Conservation (phyloP, 768 basidiomycete genomes). For the Megacollybia marginata region DNA sequence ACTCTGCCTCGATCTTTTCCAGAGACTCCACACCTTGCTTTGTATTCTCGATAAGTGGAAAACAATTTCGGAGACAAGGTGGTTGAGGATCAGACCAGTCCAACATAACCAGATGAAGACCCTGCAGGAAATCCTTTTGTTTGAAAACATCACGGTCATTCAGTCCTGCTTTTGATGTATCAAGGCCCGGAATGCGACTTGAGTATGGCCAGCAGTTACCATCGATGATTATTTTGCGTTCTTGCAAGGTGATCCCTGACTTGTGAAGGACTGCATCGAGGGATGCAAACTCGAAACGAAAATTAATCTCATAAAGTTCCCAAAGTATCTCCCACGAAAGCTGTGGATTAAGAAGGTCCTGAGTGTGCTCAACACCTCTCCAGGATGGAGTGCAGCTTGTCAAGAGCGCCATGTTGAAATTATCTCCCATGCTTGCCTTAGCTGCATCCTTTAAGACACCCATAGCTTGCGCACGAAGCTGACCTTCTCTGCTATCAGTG, state of each 20-base stretch:
- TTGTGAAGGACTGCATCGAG: background rate
- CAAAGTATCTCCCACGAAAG: background rate
- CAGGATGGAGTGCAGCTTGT: no score
- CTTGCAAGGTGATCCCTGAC: background rate
- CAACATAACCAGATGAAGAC: background rate
- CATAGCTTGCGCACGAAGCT: no score
- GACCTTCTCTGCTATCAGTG: no score
- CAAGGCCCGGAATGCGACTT: background rate
- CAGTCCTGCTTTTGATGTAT: background rate
- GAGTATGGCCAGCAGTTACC: background rate
- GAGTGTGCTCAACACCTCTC: no score
- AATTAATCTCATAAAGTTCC: background rate
- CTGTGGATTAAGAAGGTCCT: background rate
- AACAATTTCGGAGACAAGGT: background rate
- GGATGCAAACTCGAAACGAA: background rate
- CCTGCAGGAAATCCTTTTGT: background rate
- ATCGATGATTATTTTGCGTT: no score
- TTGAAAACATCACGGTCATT: background rate
- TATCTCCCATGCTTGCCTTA: no score
- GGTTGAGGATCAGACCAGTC: background rate
- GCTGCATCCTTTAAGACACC: no score
- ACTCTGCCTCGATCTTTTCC: background rate
- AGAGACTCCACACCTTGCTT: no score
- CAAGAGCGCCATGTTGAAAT: no score
- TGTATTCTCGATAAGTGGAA: no score